Evolutionary conservation across 305 asterid species (phyloP).

Genomic region (Fraxinus floribunda): DNA sequence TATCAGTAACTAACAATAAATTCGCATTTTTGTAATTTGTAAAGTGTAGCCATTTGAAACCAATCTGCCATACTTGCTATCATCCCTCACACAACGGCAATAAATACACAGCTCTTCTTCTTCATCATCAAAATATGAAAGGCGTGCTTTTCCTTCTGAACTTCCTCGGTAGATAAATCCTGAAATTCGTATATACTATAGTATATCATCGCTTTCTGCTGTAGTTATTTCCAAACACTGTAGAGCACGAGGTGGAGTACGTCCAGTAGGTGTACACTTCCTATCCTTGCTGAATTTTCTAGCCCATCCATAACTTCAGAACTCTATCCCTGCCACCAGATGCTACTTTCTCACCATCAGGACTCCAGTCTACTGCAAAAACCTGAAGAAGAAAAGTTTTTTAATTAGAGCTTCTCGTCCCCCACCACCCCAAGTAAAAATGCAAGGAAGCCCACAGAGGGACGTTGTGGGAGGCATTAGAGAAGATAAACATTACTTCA

Average conservation of each 20-base stretch:
- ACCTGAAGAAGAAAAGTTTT: slow-evolving; percentile 44
- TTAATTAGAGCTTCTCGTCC: not conserved
- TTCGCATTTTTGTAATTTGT: not conserved
- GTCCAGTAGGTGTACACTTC: not conserved
- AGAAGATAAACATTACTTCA: slow-evolving; percentile 51
- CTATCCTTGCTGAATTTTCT: slow-evolving; percentile 17
- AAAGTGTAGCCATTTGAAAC: not conserved
- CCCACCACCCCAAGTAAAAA: not conserved
- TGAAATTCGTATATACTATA: not conserved
- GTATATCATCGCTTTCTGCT: not conserved
- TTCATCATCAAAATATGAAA: not conserved
- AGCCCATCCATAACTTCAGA: slow-evolving; percentile 96
- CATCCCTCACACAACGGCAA: not conserved
- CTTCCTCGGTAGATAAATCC: not conserved
- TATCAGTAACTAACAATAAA: not conserved
- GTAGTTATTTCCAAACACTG: not conserved
- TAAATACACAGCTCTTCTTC: not conserved
- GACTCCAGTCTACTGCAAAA: slow-evolving; percentile 97
- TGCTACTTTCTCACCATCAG: slow-evolving; percentile 97
- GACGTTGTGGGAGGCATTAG: not conserved
- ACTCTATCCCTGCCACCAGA: slow-evolving; percentile 93
- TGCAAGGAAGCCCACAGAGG: not conserved
- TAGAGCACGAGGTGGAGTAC: not conserved
- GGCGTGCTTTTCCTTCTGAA: not conserved
- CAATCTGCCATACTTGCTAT: not conserved